A percentile compares a stretch with the other conserved stretches of the same genome.
These are phyloP conservation scores for Fusarium sulawesiense DNA, from an alignment of 2,329 filamentous ascomycete species.

Conservation along the genomic window DNA sequence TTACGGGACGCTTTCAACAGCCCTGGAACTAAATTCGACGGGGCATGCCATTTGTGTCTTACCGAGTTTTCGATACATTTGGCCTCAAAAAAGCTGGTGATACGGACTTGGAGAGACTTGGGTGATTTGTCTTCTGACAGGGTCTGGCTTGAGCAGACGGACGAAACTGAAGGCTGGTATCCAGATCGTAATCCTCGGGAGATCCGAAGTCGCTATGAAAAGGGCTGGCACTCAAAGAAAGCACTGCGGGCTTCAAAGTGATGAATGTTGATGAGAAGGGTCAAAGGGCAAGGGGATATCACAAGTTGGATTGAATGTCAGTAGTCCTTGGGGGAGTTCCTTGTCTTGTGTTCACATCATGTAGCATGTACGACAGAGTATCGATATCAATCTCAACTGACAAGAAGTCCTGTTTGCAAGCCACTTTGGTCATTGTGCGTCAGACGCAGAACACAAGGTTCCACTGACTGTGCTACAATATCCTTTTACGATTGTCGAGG, in stretches of 20 bases:
- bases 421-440: background rate
- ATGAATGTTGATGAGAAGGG: background rate
- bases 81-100: background rate
- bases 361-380: background rate
- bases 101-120: background rate
- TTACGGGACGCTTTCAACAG: background rate
- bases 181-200: background rate
- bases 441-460: background rate
- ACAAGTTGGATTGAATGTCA: no score
- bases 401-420: background rate
- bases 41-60: background rate
- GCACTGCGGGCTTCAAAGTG: no score
- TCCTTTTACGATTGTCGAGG: constrained; percentile 4
- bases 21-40: background rate
- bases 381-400: background rate
- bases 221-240: no score
- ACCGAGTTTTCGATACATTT: constrained; percentile 7
- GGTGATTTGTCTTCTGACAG: no score
- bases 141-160: no score
- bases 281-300: background rate
- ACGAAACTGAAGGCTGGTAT: background rate
- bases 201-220: constrained; percentile 1
- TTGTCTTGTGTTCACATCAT: no score
- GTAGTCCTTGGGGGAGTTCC: no score
- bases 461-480: background rate